Conservation (phyloP, 768 basidiomycete species). For the Hemileccinum rubropunctum region DNA sequence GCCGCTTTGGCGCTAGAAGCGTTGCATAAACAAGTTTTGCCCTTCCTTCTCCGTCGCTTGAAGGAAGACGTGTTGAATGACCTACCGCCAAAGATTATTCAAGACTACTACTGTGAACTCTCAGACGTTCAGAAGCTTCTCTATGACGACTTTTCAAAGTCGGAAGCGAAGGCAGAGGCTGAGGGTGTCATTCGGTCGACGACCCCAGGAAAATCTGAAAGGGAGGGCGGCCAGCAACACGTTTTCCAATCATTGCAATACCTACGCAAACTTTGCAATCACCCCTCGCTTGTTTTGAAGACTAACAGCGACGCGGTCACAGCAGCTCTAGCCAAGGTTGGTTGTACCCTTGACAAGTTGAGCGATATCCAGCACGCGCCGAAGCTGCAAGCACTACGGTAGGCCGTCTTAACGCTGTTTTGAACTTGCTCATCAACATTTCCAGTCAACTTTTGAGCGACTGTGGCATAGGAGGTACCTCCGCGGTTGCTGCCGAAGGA, state of each 20-base stretch:
- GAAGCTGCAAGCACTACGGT: constrained; percentile 90
- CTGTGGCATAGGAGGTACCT: constrained; percentile 81
- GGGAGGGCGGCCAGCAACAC: constrained; percentile 66
- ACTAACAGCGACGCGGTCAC: constrained; percentile 56
- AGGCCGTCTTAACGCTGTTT: constrained; percentile 22
- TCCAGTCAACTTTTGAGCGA: constrained; percentile 87
- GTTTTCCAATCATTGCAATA: constrained; percentile 98
- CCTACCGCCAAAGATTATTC: constrained; percentile 98
- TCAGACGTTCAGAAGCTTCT: constrained; percentile 91
- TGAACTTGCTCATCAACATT: constrained; percentile 5
- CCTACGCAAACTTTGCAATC: constrained; percentile 95
- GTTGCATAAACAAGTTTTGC: constrained; percentile 97
- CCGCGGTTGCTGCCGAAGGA: constrained; percentile 44
- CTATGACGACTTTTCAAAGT: constrained; percentile 91
- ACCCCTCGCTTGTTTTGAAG: constrained; percentile 89
- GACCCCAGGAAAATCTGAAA: constrained; percentile 30
- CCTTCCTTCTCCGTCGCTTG: constrained; percentile 91
- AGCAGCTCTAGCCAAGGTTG: constrained; percentile 55
- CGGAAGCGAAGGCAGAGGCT: constrained; percentile 62
- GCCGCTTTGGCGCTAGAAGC: constrained; percentile 94
- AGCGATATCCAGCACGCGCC: constrained; percentile 90
- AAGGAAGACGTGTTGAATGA: constrained; percentile 97
- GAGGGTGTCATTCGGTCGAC: constrained; percentile 61
- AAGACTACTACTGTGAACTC: constrained; percentile 98
- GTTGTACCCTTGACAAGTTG: constrained; percentile 45